A percentile compares a stretch with the other conserved stretches of the same genome.
Evolutionary conservation across 345 rosid species (phyloP).

Genomic region (Draba incana): DNA sequence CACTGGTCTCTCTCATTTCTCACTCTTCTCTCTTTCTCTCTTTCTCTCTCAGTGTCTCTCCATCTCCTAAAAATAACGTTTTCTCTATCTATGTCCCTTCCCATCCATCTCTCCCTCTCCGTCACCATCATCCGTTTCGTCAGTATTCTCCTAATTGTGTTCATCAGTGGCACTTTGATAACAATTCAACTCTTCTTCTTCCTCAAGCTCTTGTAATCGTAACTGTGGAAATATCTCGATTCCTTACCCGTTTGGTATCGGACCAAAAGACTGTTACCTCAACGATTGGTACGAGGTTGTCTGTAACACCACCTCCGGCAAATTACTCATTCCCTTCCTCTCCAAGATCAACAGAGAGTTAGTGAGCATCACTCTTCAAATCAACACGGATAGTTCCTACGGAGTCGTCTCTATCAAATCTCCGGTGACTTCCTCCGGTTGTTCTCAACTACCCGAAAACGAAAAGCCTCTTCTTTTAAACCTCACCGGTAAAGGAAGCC

Average conservation of each 20-base stretch:
- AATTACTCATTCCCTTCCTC: slow-evolving; percentile 22
- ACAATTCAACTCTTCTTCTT: too few relatives aligned
- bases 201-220: too few relatives aligned
- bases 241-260: slow-evolving; percentile 36
- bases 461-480: slow-evolving; percentile 24
- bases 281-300: slow-evolving; percentile 21
- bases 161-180: too few relatives aligned
- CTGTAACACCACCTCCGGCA: slow-evolving; percentile 31
- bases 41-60: too few relatives aligned
- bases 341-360: slow-evolving; percentile 19
- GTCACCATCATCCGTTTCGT: too few relatives aligned
- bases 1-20: too few relatives aligned
- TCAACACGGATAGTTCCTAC: background rate
- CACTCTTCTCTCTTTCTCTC: too few relatives aligned
- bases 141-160: too few relatives aligned
- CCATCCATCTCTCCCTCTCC: too few relatives aligned
- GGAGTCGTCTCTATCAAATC: slow-evolving; percentile 18
- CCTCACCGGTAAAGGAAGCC: slow-evolving; percentile 38
- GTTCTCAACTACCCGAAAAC: slow-evolving; percentile 5
- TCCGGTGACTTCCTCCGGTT: slow-evolving; percentile 41
- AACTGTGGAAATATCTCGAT: too few relatives aligned
- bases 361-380: slow-evolving; percentile 33
- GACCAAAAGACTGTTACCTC: slow-evolving; percentile 32
- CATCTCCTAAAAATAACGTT: too few relatives aligned
- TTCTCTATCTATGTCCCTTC: too few relatives aligned